Percentiles rank a stretch among this genome's conserved stretches.
Conservation (phyloP, 2,329 filamentous ascomycete genomes). For the Endoconidiophora laricicola region DNA sequence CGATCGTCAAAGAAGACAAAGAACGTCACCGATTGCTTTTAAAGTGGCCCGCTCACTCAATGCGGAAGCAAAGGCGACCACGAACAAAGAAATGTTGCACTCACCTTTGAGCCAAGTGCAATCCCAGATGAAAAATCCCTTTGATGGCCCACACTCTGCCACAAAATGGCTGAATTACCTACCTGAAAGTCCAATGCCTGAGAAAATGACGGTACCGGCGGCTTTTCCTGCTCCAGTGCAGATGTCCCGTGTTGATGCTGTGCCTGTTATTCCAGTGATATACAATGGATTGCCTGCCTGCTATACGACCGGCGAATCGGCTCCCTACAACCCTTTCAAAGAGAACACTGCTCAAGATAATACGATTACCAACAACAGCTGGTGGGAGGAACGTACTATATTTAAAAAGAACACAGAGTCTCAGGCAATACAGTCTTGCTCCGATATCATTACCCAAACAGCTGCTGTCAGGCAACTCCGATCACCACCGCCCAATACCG, state of each 20-base stretch:
- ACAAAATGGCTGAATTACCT: slow-evolving; percentile 10
- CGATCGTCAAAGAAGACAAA: slow-evolving; percentile 1
- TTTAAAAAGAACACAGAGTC: slow-evolving; percentile 3
- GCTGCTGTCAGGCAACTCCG: not conserved
- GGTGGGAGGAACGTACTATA: slow-evolving; percentile 4
- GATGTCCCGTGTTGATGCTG: slow-evolving; percentile 1
- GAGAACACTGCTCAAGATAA: too few relatives aligned
- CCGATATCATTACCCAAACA: not conserved
- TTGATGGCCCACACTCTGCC: slow-evolving; percentile 3
- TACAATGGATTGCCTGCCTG: too few relatives aligned
- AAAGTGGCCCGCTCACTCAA: not conserved
- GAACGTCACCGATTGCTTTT: not conserved
- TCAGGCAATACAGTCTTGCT: not conserved
- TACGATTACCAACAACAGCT: not conserved
- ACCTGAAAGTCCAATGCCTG: slow-evolving; percentile 9
- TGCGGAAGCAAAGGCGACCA: not conserved
- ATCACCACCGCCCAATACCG: not conserved
- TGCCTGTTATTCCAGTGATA: slow-evolving; percentile 10
- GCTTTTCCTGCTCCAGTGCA: not conserved
- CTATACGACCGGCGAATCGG: too few relatives aligned
- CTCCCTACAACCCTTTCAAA: too few relatives aligned
- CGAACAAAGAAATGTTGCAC: slow-evolving; percentile 6
- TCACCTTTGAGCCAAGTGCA: slow-evolving; percentile 3
- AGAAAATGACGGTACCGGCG: slow-evolving; percentile 4
- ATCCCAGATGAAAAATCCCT: not conserved